Evolutionary conservation across 2,329 filamentous ascomycete genomes (phyloP).

Genomic region (Emmonsia crescens): DNA sequence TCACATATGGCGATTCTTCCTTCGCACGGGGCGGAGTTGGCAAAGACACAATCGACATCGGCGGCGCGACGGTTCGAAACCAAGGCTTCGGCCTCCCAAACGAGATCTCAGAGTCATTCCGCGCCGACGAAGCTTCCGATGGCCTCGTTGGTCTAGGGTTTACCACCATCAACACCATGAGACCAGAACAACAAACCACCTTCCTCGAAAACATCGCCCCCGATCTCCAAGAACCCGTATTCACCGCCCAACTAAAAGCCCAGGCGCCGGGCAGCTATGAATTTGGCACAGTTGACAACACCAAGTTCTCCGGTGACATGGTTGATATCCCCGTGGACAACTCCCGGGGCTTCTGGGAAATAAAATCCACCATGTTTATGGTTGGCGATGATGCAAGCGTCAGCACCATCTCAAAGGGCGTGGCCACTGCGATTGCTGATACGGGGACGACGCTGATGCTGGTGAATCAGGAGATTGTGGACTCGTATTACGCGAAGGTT

Average conservation of each 20-base stretch:
- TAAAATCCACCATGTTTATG: conserved; percentile 46
- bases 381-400: conserved; percentile 34
- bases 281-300: conserved; percentile 58
- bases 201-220: conserved; percentile 61
- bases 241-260: conserved; percentile 58
- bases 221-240: conserved; percentile 53
- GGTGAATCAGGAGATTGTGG: conserved; percentile 45
- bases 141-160: conserved; percentile 54
- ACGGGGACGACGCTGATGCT: conserved; percentile 60
- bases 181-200: conserved; percentile 54
- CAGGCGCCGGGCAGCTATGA: conserved; percentile 55
- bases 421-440: conserved; percentile 48
- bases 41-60: conserved; percentile 53
- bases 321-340: conserved; percentile 52
- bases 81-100: conserved; percentile 60
- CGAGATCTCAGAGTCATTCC: conserved; percentile 45
- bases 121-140: conserved; percentile 43
- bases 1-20: conserved; percentile 56
- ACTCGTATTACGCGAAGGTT: conserved; percentile 50
- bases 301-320: conserved; percentile 53
- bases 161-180: conserved; percentile 50
- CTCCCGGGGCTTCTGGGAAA: conserved; percentile 58
- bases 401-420: conserved; percentile 4
- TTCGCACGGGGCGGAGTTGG: conserved; percentile 55
- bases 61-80: conserved; percentile 45